A percentile compares a stretch with the other conserved stretches of the same genome.
These are phyloP conservation scores for Rhizoclosmatium sp. DNA, from an alignment of 192 early-diverging fungal species.

Conservation along the genomic window DNA sequence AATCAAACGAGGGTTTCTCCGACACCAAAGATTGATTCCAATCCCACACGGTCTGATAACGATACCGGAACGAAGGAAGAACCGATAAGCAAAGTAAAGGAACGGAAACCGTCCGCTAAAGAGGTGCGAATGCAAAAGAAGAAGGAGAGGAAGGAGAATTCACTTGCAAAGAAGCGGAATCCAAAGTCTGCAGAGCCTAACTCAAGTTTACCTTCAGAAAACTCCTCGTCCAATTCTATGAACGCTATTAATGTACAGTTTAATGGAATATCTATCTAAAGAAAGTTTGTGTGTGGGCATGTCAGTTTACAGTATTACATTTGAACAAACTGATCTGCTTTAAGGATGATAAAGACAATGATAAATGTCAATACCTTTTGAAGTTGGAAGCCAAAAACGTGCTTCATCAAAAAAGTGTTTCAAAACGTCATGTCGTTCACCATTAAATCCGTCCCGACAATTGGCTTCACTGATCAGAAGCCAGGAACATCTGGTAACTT, in stretches of 20 bases:
- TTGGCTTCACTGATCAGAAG: slow-evolving; percentile 90
- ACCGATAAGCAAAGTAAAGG: neutral
- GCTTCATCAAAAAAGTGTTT: neutral
- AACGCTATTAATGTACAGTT: too few species aligned
- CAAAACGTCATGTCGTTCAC: neutral
- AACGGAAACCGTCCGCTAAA: neutral
- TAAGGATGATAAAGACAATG: too few species aligned
- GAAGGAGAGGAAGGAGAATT: slow-evolving; percentile 30
- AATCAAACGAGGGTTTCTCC: neutral
- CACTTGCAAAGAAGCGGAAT: slow-evolving; percentile 40
- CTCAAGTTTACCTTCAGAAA: too few species aligned
- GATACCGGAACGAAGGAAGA: neutral
- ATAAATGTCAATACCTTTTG: too few species aligned
- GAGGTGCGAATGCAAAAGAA: slow-evolving; percentile 23
- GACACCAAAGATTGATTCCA: neutral
- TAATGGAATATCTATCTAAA: too few species aligned
- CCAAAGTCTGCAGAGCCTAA: neutral
- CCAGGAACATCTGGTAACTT: slow-evolving; percentile 82
- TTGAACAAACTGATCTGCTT: neutral
- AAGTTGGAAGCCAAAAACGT: neutral
- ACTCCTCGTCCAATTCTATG: too few species aligned
- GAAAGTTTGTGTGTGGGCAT: too few species aligned
- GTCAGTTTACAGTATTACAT: neutral
- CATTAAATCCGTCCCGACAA: slow-evolving; percentile 63
- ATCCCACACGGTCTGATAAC: neutral